Base-by-base conservation (phyloP, 192 early-diverging fungal species). In the Piromyces sp. region DNA sequence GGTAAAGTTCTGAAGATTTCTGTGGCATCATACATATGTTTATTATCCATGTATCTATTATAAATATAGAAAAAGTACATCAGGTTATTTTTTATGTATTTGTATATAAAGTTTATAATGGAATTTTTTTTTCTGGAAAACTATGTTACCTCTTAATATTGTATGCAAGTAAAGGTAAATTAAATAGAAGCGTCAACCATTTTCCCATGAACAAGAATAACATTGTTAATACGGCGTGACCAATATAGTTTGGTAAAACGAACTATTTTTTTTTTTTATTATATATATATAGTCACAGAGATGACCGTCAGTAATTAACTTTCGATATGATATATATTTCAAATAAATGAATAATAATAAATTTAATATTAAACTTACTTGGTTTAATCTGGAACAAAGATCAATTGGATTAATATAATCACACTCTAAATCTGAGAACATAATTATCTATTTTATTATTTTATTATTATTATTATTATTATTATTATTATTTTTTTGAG, bases 321-420 rank as follows among this genome's bases (percentile, higher is more conserved):
- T n/a, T n/a, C n/a, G n/a, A 58, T 7, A 82, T 22, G 37, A 68
- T 82, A 11, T 31, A 58, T 31, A 79, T 30, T 30, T 30, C 15
- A n/a, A n/a, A n/a, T n/a, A n/a, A n/a, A n/a, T n/a, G n/a, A n/a
- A n/a, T n/a, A n/a, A n/a, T n/a, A n/a, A n/a, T n/a, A n/a, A n/a
- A n/a, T n/a, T n/a, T n/a, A n/a, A n/a, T n/a, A n/a, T n/a, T n/a
- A 31, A 80, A 51, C 81, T 80, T 89, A 95, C 95, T 88, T 93
- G 94, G 86, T 99, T 99, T 85, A 99, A 89, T 83, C 93, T 96
- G 87, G 94, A 94, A 88, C 95, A 97, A 79, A 99, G 91, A 86
- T 99, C 97, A 83, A 99, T 99, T 17, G 97, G 97, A 86, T 99
- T 99, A 89, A 99, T 97, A 88, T 99, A 99, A 84, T 99, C 97